Evolutionary conservation across 2,329 filamentous ascomycete genomes (phyloP).

Genomic region (Claviceps quebecensis): DNA sequence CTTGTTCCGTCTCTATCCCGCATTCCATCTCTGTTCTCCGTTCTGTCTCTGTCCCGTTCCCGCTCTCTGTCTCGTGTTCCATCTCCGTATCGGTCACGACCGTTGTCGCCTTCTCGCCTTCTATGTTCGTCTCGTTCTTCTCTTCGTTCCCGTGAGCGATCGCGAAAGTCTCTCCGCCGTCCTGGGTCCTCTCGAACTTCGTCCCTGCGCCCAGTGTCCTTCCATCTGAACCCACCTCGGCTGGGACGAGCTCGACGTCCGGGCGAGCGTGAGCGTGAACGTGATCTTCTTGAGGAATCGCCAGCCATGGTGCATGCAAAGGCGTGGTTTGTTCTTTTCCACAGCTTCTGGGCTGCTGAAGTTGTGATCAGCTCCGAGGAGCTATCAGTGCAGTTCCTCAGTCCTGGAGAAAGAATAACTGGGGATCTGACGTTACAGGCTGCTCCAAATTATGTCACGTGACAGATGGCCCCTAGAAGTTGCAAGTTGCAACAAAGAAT

Average conservation of each 20-base stretch:
- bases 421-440: too few species aligned
- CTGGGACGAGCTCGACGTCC: constrained; percentile 11
- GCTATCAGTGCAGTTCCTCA: neutral
- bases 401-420: too few species aligned
- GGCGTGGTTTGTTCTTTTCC: neutral
- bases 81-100: constrained; percentile 18
- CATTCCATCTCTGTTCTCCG: constrained; percentile 15
- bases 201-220: constrained; percentile 37
- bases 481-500: too few species aligned
- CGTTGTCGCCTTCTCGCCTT: constrained; percentile 12
- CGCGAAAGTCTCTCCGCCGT: constrained; percentile 30
- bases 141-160: constrained; percentile 23
- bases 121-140: constrained; percentile 15
- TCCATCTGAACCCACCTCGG: constrained; percentile 42
- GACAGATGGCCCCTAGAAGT: too few species aligned
- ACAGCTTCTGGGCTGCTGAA: neutral
- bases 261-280: constrained; percentile 17
- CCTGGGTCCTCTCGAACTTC: constrained; percentile 22
- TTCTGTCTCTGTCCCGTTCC: constrained; percentile 15
- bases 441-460: too few species aligned
- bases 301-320: constrained; percentile 11
- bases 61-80: constrained; percentile 15
- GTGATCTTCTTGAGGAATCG: constrained; percentile 11
- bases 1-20: constrained; percentile 15
- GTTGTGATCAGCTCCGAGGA: neutral